These are phyloP conservation scores for Dictyostelium discoideum DNA, from an alignment of 78 protist genomes.

Conservation along the genomic window DNA sequence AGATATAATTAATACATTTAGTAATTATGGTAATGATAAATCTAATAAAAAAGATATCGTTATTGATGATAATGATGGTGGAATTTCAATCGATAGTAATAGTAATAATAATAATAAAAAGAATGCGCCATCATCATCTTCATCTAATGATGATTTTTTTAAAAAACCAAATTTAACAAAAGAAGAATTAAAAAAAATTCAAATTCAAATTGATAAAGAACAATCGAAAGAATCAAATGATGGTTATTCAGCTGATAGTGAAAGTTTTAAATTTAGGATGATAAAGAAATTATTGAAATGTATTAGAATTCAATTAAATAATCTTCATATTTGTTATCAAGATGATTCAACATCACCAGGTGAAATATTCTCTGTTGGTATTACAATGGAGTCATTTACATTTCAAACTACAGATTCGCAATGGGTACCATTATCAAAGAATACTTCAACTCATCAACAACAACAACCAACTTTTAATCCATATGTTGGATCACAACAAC, in stretches of 20 bases:
- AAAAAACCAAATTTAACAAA: background rate
- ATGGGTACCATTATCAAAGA: slow-evolving; percentile 34
- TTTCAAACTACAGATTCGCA: slow-evolving; percentile 19
- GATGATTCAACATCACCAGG: slow-evolving; percentile 58
- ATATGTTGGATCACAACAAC: background rate
- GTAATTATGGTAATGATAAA: background rate
- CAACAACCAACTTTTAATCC: background rate
- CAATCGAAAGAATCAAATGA: background rate
- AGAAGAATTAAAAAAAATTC: slow-evolving; percentile 19
- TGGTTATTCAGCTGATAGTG: slow-evolving; percentile 7
- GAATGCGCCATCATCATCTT: background rate
- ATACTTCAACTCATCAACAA: background rate
- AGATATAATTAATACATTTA: slow-evolving; percentile 2
- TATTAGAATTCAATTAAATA: slow-evolving; percentile 16
- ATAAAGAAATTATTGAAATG: slow-evolving; percentile 37
- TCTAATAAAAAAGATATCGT: background rate
- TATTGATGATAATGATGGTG: background rate
- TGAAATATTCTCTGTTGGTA: slow-evolving; percentile 46
- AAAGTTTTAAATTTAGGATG: background rate
- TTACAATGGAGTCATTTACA: slow-evolving; percentile 40
- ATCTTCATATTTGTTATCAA: slow-evolving; percentile 64
- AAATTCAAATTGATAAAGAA: background rate
- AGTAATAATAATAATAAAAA: background rate
- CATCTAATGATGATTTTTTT: background rate
- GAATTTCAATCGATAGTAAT: background rate